Percentiles rank a stretch among this genome's conserved stretches.
Evolutionary conservation across 345 rosid species (phyloP).

Genomic region (Sisymbrium altissimum): DNA sequence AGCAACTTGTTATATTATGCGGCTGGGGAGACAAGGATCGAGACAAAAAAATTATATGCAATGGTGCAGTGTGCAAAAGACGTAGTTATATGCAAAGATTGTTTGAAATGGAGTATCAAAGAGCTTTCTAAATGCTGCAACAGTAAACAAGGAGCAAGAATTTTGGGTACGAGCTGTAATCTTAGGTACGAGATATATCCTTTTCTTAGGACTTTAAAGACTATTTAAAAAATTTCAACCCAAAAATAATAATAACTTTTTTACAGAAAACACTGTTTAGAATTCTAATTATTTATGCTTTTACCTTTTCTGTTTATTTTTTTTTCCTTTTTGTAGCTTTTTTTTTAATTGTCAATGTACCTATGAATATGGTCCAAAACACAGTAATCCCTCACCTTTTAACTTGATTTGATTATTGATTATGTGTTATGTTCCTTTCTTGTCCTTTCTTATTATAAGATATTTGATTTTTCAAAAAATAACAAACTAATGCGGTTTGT

Average conservation of each 20-base stretch:
- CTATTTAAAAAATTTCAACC: neutral
- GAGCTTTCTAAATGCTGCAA: slow-evolving; percentile 24
- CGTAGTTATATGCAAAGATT: neutral
- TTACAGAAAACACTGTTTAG: too few relatives aligned
- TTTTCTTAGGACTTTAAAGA: slow-evolving; percentile 4
- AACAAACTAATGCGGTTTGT: too few relatives aligned
- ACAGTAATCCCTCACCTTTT: neutral
- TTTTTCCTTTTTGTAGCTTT: neutral
- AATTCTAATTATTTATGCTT: too few relatives aligned
- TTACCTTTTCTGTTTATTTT: neutral
- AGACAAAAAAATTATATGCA: too few relatives aligned
- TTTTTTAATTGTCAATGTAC: neutral
- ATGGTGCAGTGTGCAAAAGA: neutral
- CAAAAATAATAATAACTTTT: too few relatives aligned
- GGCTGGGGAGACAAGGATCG: too few relatives aligned
- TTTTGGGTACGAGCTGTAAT: slow-evolving; percentile 8
- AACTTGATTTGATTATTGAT: neutral
- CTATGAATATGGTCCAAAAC: neutral
- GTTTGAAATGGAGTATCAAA: slow-evolving; percentile 22
- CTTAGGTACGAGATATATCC: slow-evolving; percentile 18
- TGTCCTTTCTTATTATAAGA: too few relatives aligned
- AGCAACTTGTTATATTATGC: too few relatives aligned
- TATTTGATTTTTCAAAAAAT: too few relatives aligned
- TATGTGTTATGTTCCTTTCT: neutral
- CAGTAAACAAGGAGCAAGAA: slow-evolving; percentile 20